Percentiles rank a stretch among this genome's conserved stretches.
Conservation (phyloP, 2,329 filamentous ascomycete genomes). For the Arthroderma sp. region DNA sequence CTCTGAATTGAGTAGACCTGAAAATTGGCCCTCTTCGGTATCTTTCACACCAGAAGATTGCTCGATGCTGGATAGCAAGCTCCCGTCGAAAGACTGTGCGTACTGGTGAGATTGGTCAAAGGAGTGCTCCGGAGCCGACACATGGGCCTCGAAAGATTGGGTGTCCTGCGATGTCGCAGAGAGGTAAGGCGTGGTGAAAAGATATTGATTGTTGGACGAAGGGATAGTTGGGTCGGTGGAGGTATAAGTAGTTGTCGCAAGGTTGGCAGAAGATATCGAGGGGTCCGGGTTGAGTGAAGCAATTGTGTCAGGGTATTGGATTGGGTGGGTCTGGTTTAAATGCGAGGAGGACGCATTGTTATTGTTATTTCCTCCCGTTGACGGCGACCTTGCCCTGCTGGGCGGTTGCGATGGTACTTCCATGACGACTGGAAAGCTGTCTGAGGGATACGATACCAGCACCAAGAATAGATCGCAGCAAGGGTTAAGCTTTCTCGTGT, state of each 20-base stretch:
- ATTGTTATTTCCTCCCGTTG: not conserved
- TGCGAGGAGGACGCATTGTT: not conserved
- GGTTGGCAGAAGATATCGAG: not conserved
- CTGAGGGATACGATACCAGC: not conserved
- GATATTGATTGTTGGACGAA: slow-evolving; percentile 20
- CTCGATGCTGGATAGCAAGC: slow-evolving; percentile 24
- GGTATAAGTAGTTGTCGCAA: not conserved
- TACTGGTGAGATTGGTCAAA: slow-evolving; percentile 23
- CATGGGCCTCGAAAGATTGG: not conserved
- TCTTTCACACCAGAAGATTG: slow-evolving; percentile 18
- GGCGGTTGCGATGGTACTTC: not conserved
- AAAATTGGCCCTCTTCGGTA: slow-evolving; percentile 23
- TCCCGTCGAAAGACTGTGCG: slow-evolving; percentile 26
- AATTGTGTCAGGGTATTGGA: not conserved
- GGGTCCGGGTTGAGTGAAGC: not conserved
- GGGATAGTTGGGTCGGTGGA: not conserved
- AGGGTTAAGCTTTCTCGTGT: too few relatives aligned
- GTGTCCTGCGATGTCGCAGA: slow-evolving; percentile 11
- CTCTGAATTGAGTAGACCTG: slow-evolving; percentile 28
- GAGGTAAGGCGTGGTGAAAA: slow-evolving; percentile 24
- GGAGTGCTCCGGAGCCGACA: slow-evolving; percentile 17
- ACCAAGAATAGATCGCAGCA: too few relatives aligned
- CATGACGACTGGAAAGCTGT: not conserved
- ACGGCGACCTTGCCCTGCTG: slow-evolving; percentile 2
- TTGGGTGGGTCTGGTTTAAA: not conserved